Base-by-base conservation (phyloP, 441 rosid species). In the Jatropha multifida region DNA sequence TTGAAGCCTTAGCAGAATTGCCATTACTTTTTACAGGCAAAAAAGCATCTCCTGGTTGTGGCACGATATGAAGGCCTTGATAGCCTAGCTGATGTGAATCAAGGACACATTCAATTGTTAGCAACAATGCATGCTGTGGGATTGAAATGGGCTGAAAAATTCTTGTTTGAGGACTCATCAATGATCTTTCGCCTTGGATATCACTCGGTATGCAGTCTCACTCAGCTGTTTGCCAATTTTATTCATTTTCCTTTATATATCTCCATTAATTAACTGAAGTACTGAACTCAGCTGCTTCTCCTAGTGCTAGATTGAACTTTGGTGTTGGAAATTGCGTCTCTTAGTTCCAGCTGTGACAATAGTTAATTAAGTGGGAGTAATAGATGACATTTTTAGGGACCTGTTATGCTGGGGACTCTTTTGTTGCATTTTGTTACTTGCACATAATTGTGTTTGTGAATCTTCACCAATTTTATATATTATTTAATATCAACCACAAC, bases 111-210 rank as follows among this genome's bases (percentile, higher is more conserved):
- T 65, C 86, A 83, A 56, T 78, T 91, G 67, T 71, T 95, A 51
- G 69, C 66, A 79, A 82, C 77, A 51, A 88, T 95, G 94, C 92
- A 95, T 81, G 60, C 79, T 32, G 86, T 86, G 70, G 99, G 98
- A 71, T 72, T 89, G 85, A 88, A 87, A 77, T 93, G 96, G 91
- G 87, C 86, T 5, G 67, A 88, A 83, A 88, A 78, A 78, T 88
- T 89, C 85, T 82, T 88, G 79, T 75, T 76, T 41, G 97, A 93
- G 77, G 94, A 93, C 78, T 81, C 89, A 1, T 87, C 97, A 52
- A 79, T 88, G 79, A 77, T 84, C 79, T 93, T 95, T 84, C 94
- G 97, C 74, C 94, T 95, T 56, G 99, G 99, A 63, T 95, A 90
- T 82, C 99, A 95, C 84, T 93, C 85, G 78, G 99, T 95, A 86